Conservation (phyloP, 345 rosid genomes). For the Lenwebbia sp. region DNA sequence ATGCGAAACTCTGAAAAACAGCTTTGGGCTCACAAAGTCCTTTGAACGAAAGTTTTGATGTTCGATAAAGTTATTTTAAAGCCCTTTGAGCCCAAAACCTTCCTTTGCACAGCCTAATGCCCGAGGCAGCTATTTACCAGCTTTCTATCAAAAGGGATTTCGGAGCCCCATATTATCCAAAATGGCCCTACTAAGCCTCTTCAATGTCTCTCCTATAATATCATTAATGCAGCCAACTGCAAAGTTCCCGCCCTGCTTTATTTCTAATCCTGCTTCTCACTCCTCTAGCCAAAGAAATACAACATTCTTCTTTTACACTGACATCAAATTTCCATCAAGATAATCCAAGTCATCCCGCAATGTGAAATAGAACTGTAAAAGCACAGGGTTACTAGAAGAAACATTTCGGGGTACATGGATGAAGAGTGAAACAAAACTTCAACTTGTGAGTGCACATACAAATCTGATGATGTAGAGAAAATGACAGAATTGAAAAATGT, state of each 20-base stretch:
- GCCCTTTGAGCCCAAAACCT: background rate
- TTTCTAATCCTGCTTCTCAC: background rate
- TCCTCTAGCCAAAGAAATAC: background rate
- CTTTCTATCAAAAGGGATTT: background rate
- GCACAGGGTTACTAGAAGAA: conserved; percentile 4
- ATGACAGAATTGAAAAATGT: background rate
- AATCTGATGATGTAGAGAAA: background rate
- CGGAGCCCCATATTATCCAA: background rate
- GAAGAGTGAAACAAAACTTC: background rate
- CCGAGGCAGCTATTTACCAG: background rate
- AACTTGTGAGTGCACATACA: background rate
- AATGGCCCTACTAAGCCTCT: background rate
- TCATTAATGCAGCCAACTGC: background rate
- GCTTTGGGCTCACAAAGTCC: background rate
- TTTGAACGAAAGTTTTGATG: background rate
- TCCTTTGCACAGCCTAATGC: background rate
- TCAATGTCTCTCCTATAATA: background rate
- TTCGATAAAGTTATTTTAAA: background rate
- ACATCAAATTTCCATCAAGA: conserved; percentile 53
- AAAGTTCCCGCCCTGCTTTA: background rate
- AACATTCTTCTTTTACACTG: background rate
- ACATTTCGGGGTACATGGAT: background rate
- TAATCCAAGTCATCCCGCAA: conserved; percentile 84
- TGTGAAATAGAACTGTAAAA: conserved; percentile 74
- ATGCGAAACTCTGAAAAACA: background rate